Evolutionary conservation across 2,329 filamentous ascomycete genomes (phyloP), one percentile per base, ranked within the genome.

Genomic region (Penicillium sp.): DNA sequence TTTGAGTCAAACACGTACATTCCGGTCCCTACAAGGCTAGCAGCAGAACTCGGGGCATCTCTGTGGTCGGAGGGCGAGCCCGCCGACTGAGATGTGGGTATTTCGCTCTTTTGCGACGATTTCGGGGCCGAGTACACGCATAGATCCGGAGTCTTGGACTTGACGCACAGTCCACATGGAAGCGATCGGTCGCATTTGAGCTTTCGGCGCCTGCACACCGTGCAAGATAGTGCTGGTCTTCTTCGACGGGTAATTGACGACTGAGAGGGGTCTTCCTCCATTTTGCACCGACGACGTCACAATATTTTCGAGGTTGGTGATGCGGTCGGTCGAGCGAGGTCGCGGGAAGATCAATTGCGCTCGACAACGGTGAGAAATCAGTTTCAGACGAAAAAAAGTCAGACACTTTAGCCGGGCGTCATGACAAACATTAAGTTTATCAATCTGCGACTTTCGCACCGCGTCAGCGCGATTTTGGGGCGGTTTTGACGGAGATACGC

Each of bases 101-200:
- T 15, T 41, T 15, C 35, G 31, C 23, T 51, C 11, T 59, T 48
- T 3, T 61, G 57, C 8, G 58, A 53, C 13, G 61, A 66, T 52
- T 66, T 62, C 2, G 67, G 53, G 46, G 72, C 75, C 8, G 78
- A 71, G 67, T 87, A 89, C 1, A 84, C 79, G 68, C 88, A 90
- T 21, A 79, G 78, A 6, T 81, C 78, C 46, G 69, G 69, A 5
- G 83, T 84, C 65, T 82, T 79, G 35, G 83, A 83, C 68, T 84
- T 85, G 65, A 78, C 63, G 61, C 78, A 80, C 75, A 91, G 91
- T 66, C 82, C 83, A 73, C 91, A 94, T 63, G 91, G 90, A 55
- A 90, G 84, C 21, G 82, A 77, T 72, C 91, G 92, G 79, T 91
- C 89, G 78, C 91, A 94, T 74, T 91, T 91, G 60, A 93, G 81